These are phyloP conservation scores for Alternaria consortialis DNA, from an alignment of 2,329 filamentous ascomycete genomes.

Conservation along the genomic window DNA sequence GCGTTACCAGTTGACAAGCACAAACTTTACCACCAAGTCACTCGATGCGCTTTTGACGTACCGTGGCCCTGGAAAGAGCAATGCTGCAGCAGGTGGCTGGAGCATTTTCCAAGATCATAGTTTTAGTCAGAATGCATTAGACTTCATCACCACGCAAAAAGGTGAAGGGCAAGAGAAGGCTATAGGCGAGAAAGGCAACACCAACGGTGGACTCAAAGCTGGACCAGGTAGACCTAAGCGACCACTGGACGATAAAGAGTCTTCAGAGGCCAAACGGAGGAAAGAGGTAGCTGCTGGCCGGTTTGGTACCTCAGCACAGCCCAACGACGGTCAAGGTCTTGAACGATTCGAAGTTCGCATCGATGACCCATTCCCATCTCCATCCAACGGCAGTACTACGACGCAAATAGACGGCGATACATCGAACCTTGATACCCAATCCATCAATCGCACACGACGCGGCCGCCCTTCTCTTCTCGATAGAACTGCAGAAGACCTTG, in stretches of 20 bases:
- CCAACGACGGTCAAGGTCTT: slow-evolving; percentile 51
- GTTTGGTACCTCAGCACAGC: slow-evolving; percentile 67
- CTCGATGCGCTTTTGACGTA: slow-evolving; percentile 74
- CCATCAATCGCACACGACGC: slow-evolving; percentile 31
- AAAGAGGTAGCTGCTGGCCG: slow-evolving; percentile 71
- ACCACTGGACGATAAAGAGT: slow-evolving; percentile 34
- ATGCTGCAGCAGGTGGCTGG: slow-evolving; percentile 80
- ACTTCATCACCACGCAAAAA: slow-evolving; percentile 51
- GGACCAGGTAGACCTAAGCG: slow-evolving; percentile 42
- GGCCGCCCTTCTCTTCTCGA: slow-evolving; percentile 48
- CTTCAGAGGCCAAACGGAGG: slow-evolving; percentile 62
- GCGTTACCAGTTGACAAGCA: slow-evolving; percentile 73
- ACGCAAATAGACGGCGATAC: slow-evolving; percentile 27
- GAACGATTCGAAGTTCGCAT: slow-evolving; percentile 62
- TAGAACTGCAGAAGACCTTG: slow-evolving; percentile 41
- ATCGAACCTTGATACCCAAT: slow-evolving; percentile 25
- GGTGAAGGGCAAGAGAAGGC: slow-evolving; percentile 29
- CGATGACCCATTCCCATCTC: slow-evolving; percentile 54
- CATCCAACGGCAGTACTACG: slow-evolving; percentile 6
- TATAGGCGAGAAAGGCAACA: slow-evolving; percentile 18
- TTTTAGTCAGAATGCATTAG: slow-evolving; percentile 60
- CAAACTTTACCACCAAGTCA: slow-evolving; percentile 75
- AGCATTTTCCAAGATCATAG: slow-evolving; percentile 76
- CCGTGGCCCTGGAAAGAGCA: slow-evolving; percentile 74
- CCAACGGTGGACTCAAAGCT: slow-evolving; percentile 28